Percentiles rank a stretch among this genome's conserved stretches.
Conservation (phyloP, 192 early-diverging fungal species). For the Coemansia sp. region DNA sequence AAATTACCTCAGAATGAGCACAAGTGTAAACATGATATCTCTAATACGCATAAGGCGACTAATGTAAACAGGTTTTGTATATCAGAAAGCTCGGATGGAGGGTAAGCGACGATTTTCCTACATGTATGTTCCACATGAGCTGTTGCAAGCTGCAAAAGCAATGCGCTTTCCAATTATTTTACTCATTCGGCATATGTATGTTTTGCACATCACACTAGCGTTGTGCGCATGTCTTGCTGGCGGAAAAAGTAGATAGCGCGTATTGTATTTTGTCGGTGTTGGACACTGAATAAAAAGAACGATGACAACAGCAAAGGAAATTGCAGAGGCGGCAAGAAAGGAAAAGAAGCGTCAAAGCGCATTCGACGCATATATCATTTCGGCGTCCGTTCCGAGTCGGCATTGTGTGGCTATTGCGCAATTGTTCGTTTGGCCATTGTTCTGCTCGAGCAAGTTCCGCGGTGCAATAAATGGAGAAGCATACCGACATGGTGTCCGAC, state of each 20-base stretch:
- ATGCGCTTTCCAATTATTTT: neutral
- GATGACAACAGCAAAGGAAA: neutral
- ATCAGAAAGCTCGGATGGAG: no score
- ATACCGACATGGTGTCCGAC: no score
- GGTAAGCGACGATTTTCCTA: no score
- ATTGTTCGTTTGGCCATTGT: neutral
- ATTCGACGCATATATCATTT: slow-evolving; percentile 21
- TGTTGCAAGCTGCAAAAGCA: neutral
- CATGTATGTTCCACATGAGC: neutral
- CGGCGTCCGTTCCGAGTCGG: slow-evolving; percentile 15
- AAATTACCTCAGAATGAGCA: neutral
- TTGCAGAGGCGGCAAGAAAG: neutral
- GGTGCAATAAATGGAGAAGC: neutral
- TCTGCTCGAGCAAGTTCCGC: neutral
- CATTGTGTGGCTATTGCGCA: neutral
- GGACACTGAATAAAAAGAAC: neutral
- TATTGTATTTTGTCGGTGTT: no score
- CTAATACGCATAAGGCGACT: neutral
- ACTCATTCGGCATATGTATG: neutral
- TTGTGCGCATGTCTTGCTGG: neutral
- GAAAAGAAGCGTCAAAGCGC: neutral
- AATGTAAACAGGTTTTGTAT: neutral
- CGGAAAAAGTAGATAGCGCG: no score
- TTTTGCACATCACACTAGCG: neutral
- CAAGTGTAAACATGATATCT: neutral